A percentile compares a stretch with the other conserved stretches of the same genome.
Conservation (phyloP, 805 yeast species). For the Metschnikowia sp. region DNA sequence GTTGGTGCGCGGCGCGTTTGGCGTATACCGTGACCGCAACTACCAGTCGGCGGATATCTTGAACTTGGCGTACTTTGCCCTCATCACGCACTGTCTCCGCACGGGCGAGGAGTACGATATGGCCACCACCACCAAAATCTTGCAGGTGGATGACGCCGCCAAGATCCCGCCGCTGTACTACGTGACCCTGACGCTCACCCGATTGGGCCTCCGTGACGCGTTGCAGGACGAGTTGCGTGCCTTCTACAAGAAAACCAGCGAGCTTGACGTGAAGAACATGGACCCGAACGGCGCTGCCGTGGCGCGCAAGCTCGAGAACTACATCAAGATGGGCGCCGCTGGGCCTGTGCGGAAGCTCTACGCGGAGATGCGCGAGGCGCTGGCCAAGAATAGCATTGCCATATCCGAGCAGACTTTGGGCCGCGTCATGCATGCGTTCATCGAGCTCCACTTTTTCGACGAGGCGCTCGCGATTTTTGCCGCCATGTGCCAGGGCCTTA, state of each 20-base stretch:
- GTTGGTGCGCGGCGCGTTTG: constrained; percentile 7
- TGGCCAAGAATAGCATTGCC: constrained; percentile 24
- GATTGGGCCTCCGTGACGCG: constrained; percentile 11
- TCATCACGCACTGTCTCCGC: constrained; percentile 27
- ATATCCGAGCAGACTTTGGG: constrained; percentile 41
- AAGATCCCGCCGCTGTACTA: constrained; percentile 19
- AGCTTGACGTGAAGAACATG: constrained; percentile 19
- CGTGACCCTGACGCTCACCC: constrained; percentile 19
- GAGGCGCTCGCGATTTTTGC: constrained; percentile 50
- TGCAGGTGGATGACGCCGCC: constrained; percentile 21
- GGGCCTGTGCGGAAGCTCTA: constrained; percentile 21
- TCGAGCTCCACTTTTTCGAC: constrained; percentile 30
- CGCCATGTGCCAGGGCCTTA: constrained; percentile 37
- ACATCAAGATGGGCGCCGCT: constrained; percentile 19
- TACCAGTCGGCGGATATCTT: constrained; percentile 16
- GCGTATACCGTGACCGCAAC: constrained; percentile 11
- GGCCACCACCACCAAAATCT: constrained; percentile 25
- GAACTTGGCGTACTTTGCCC: constrained; percentile 34
- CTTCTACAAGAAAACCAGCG: constrained; percentile 4
- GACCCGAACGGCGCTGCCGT: constrained; percentile 34
- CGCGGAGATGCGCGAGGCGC: constrained; percentile 24
- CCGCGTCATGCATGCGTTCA: constrained; percentile 46
- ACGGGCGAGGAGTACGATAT: constrained; percentile 22
- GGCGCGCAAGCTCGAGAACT: constrained; percentile 21
- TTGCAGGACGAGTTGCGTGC: constrained; percentile 8